phyloP scores from a whole-genome alignment of 345 rosid species.

The Hypericum androsaemum region DNA sequence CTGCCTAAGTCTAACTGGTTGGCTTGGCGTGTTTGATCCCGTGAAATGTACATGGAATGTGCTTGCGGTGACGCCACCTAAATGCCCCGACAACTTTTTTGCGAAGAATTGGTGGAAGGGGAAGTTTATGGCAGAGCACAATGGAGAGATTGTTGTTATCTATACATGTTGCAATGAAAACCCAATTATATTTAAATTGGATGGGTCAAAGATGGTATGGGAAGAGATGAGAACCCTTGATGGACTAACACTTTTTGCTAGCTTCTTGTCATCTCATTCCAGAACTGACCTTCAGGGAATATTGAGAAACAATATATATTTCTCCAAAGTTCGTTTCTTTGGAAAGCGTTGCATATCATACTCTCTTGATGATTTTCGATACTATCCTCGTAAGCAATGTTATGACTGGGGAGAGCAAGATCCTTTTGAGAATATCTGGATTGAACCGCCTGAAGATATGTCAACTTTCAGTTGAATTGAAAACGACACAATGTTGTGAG shows the following conservation, averaged over 20 bases:
- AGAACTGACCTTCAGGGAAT: slow-evolving; percentile 39
- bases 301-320: slow-evolving; percentile 49
- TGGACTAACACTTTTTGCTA: slow-evolving; percentile 53
- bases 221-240: slow-evolving; percentile 42
- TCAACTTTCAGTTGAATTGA: slow-evolving; percentile 25
- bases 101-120: slow-evolving; percentile 56
- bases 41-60: slow-evolving; percentile 35
- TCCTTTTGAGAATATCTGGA: slow-evolving; percentile 53
- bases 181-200: slow-evolving; percentile 49
- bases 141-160: slow-evolving; percentile 46
- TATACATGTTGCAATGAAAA: slow-evolving; percentile 42
- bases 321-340: slow-evolving; percentile 61
- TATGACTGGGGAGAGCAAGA: slow-evolving; percentile 59
- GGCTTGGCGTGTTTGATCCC: slow-evolving; percentile 50
- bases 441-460: slow-evolving; percentile 42
- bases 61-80: slow-evolving; percentile 52
- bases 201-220: slow-evolving; percentile 39
- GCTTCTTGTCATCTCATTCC: slow-evolving; percentile 48
- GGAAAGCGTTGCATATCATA: slow-evolving; percentile 59
- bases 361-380: slow-evolving; percentile 37
- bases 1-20: slow-evolving; percentile 50
- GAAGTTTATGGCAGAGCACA: slow-evolving; percentile 40
- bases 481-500: slow-evolving; percentile 8
- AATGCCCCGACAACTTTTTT: slow-evolving; percentile 38
- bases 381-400: slow-evolving; percentile 52